phyloP scores from a whole-genome alignment of 129 eudicot species.

The Helianthus tuberosus region DNA sequence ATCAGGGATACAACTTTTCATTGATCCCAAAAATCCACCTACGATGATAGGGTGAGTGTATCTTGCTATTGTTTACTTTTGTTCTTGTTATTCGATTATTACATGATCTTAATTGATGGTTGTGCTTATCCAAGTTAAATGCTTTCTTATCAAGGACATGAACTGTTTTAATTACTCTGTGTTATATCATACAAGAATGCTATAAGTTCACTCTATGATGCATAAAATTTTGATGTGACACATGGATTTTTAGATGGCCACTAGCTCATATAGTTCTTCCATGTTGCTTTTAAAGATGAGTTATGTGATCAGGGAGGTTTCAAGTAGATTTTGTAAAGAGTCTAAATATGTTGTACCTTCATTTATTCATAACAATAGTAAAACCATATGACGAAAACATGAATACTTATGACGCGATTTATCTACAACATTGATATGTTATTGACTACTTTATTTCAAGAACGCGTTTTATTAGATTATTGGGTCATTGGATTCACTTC shows the following conservation, averaged over 20 bases:
- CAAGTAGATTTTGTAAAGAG: neutral
- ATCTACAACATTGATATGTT: neutral
- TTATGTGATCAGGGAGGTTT: neutral
- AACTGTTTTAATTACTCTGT: neutral
- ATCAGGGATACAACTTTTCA: slow-evolving; percentile 73
- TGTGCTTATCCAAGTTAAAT: slow-evolving; percentile 8
- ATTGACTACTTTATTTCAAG: slow-evolving; percentile 1
- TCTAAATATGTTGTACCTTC: neutral
- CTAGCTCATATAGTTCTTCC: neutral
- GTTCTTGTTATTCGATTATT: neutral
- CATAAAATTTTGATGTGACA: neutral
- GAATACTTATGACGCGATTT: neutral
- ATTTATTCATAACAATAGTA: neutral
- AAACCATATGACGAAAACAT: neutral
- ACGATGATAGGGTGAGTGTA: slow-evolving; percentile 41
- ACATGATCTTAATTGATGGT: neutral
- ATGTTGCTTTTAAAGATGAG: neutral
- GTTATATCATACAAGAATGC: neutral
- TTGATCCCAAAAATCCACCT: slow-evolving; percentile 48
- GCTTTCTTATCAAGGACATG: neutral
- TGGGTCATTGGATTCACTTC: slow-evolving; percentile 8
- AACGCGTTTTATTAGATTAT: slow-evolving; percentile 1
- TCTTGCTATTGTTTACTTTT: slow-evolving; percentile 6
- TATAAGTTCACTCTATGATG: neutral
- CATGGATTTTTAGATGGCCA: slow-evolving; percentile 1